Evolutionary conservation across 306 rosid genomes (phyloP), one percentile per base, ranked within the genome.

Genomic region (Trifolium dubium): DNA sequence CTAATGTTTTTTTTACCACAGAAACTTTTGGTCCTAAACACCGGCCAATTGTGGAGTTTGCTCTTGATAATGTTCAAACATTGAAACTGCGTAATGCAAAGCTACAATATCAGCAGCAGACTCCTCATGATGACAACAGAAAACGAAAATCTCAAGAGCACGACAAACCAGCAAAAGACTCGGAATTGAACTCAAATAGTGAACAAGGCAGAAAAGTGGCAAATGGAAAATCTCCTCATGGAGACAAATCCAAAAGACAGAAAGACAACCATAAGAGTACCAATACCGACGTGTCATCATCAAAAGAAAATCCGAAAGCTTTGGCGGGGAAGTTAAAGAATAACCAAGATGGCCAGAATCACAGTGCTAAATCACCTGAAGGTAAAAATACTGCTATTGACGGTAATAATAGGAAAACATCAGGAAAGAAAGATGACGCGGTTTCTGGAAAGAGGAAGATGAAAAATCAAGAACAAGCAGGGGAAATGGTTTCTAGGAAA

Each of bases 31-130:
- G 95, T 75, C 80, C 89, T 14, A 92, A 83, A 39, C 85, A 89
- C 75, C 92, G 99, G 8, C 99, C 97, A 0, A 89, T 94, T 14
- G 95, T 94, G 69, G 99, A 94, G 90, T 94, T 94, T 54, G 96
- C 99, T 58, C 56, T 94, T 53, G 97, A 94, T 78, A 92, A 94
- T 74, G 90, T 94, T 81, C 92, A 88, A 75, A 84, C 83, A 7
- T 55, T 94, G 80, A 89, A 90, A 81, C 77, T 82, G 40, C 83
- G 94, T 23, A 88, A 88, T 10, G 83, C 81, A 2, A 89, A 81
- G 82, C 75, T 80, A 67, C 92, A 85, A 75, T 77, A n/a, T 78
- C 87, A 87, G 81, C 81, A 51, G 68, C 88, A 73, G 65, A 75
- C 53, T 40, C 14, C 75, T 76, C 77, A 35, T 30, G 53, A 60